phyloP scores from a whole-genome alignment of 306 rosid species.

The Glycine tomentella region DNA sequence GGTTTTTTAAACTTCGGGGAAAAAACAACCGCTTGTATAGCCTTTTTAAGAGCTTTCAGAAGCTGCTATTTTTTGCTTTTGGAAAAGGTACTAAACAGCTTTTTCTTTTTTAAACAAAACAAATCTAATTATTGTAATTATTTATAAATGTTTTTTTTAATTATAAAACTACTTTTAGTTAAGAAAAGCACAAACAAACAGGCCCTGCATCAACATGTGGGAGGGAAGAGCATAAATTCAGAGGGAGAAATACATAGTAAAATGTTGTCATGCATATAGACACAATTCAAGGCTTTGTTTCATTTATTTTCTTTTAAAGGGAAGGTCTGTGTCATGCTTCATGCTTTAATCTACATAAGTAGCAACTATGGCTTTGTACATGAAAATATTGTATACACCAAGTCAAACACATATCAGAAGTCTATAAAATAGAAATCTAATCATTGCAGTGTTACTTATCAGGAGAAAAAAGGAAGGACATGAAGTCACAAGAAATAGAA shows the following conservation, averaged over 20 bases:
- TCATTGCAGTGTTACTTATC: not conserved
- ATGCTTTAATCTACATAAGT: conserved; percentile 5
- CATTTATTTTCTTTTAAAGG: conserved; percentile 11
- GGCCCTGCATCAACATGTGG: not conserved
- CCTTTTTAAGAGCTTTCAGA: not conserved
- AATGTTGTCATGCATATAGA: not conserved
- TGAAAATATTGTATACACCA: not conserved
- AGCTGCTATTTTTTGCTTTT: not conserved
- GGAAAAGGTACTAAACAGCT: not conserved
- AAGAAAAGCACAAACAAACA: not conserved
- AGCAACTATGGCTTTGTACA: too few species aligned
- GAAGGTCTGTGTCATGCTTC: not conserved
- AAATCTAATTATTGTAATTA: not conserved
- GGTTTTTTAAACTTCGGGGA: not conserved
- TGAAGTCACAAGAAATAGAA: too few species aligned
- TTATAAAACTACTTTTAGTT: not conserved
- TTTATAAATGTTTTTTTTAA: not conserved
- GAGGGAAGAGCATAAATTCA: not conserved
- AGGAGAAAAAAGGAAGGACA: too few species aligned
- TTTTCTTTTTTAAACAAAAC: not conserved
- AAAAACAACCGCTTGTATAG: not conserved
- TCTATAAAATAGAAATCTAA: conserved; percentile 9
- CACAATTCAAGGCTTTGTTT: conserved; percentile 3
- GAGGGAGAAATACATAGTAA: not conserved
- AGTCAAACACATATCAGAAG: not conserved